phyloP scores from a whole-genome alignment of 768 basidiomycete genomes.

The Phlegmacium glaucopus region DNA sequence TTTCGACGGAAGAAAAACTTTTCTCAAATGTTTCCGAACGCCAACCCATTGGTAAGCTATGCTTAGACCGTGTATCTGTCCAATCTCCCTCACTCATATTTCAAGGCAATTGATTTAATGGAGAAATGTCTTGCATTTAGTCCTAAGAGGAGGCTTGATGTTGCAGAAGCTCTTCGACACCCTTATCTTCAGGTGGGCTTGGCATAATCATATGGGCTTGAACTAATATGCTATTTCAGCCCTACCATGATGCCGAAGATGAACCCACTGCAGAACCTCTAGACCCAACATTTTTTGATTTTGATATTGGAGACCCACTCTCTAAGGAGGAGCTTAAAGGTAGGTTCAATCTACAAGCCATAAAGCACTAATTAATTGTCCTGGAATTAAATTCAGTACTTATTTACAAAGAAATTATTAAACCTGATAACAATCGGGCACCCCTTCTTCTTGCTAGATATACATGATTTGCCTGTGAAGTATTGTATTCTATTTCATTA shows the following conservation, averaged over 20 bases:
- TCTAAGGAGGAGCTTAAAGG: conserved; percentile 72
- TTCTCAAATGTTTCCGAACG: conserved; percentile 64
- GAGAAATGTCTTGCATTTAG: conserved; percentile 81
- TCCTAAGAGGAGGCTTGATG: conserved; percentile 85
- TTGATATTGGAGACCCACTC: conserved; percentile 66
- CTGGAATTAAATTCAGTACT: conserved; percentile 27
- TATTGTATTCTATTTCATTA: too few species aligned
- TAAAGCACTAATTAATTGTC: neutral
- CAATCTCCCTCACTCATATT: neutral
- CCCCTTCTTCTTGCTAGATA: conserved; percentile 16
- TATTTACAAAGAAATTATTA: conserved; percentile 51
- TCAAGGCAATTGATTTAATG: conserved; percentile 71
- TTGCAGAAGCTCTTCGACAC: conserved; percentile 83
- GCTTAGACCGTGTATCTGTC: conserved; percentile 2
- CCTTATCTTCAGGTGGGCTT: conserved; percentile 75
- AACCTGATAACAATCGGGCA: conserved; percentile 20
- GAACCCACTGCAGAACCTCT: conserved; percentile 79
- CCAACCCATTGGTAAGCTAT: conserved; percentile 56
- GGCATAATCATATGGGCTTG: conserved; percentile 3
- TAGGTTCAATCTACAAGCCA: conserved; percentile 19
- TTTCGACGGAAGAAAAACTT: conserved; percentile 82
- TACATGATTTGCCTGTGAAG: conserved; percentile 6
- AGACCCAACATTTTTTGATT: conserved; percentile 80
- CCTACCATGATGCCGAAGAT: conserved; percentile 87
- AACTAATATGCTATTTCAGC: conserved; percentile 33